Evolutionary conservation across 148 eudicot genomes (phyloP).

Genomic region (Tetragonia tetragonoides): DNA sequence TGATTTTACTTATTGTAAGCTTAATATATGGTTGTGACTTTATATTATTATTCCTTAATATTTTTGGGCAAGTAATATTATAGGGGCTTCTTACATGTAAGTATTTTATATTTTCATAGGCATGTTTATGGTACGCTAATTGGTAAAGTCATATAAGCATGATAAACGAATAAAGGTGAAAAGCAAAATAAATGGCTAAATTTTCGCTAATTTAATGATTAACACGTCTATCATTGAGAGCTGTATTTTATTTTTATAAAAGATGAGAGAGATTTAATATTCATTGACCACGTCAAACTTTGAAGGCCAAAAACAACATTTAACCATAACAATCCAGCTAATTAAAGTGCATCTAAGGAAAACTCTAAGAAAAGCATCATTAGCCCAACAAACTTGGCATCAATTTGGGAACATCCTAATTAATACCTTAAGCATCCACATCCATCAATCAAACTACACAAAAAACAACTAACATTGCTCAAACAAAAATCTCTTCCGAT

Average conservation of each 20-base stretch:
- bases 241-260: neutral
- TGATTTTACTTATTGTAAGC: too few species aligned
- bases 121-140: too few species aligned
- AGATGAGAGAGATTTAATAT: neutral
- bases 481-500: slow-evolving; percentile 25
- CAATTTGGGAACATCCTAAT: slow-evolving; percentile 22
- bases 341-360: slow-evolving; percentile 1
- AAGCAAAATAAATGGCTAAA: too few species aligned
- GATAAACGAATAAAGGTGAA: too few species aligned
- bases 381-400: slow-evolving; percentile 26
- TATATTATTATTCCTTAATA: too few species aligned
- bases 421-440: slow-evolving; percentile 26
- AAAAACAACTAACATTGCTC: slow-evolving; percentile 5
- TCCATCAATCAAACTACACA: slow-evolving; percentile 20
- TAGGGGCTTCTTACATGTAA: too few species aligned
- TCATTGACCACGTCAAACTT: slow-evolving; percentile 12
- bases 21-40: too few species aligned
- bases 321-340: slow-evolving; percentile 7
- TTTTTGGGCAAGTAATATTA: too few species aligned
- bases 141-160: too few species aligned
- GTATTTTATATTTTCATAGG: too few species aligned
- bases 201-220: too few species aligned
- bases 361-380: slow-evolving; percentile 25
- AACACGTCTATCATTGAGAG: neutral
- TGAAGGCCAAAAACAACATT: neutral